Evolutionary conservation across 169 alveolate species (phyloP), one percentile per base, ranked within the genome.

Genomic region (Hepatocystis sp.): DNA sequence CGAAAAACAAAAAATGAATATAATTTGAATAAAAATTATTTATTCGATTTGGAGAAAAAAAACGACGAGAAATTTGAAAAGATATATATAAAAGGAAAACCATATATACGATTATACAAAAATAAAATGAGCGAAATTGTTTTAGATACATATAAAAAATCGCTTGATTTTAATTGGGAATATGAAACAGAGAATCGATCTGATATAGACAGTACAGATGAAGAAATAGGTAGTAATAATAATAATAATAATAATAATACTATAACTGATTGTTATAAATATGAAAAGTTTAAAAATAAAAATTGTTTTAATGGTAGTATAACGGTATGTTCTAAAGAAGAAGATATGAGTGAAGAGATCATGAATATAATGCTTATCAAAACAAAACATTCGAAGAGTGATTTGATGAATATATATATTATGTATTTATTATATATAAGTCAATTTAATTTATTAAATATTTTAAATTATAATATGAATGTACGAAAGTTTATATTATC

Each of bases 1-100:
- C 11, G 27, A 34, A 36, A 67, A 0, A 4, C 58, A n/a, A 5
- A 1, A 2, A 2, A 30, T 28, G 13, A 36, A 21, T 8, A 39
- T 4, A 0, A 13, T 39, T 4, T 36, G 10, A 15, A 34, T 19
- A 36, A 11, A 7, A n/a, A 5, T 28, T n/a, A n/a, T n/a, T n/a
- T n/a, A n/a, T n/a, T n/a, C n/a, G n/a, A n/a, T n/a, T n/a, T n/a
- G n/a, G n/a, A n/a, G n/a, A n/a, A n/a, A n/a, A n/a, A n/a, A n/a
- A n/a, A n/a, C n/a, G n/a, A n/a, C n/a, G 32, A 49, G 5, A 32
- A 34, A 17, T 66, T 44, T 39, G 53, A 28, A 49, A 63, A 39
- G 13, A 44, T 61, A 21, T 78, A 78, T 15, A 60, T 78, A 27
- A 15, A 27, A 15, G 89, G 89, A 47, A 78, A 78, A 78, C 89